phyloP scores from a whole-genome alignment of 345 rosid genomes.

The Corchorus olitorius region DNA sequence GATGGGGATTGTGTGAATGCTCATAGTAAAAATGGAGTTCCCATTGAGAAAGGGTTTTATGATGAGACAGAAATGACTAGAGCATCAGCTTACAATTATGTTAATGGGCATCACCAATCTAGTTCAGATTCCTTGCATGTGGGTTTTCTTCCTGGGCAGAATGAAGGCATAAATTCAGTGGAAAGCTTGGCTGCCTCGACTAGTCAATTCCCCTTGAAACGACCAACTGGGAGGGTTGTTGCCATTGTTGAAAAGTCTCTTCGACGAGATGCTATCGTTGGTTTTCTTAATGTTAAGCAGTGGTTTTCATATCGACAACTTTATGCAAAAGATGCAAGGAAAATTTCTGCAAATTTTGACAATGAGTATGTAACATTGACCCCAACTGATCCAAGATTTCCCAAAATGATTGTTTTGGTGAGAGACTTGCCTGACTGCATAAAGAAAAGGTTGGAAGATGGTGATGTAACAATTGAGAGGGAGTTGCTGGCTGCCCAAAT shows the following conservation, averaged over 20 bases:
- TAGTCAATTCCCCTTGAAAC: constrained; percentile 56
- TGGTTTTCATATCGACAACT: constrained; percentile 52
- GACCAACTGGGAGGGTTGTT: constrained; percentile 86
- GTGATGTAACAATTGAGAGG: constrained; percentile 60
- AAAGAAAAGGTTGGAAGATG: constrained; percentile 59
- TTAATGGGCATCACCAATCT: constrained; percentile 32
- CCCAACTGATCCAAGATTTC: constrained; percentile 72
- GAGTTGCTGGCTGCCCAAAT: constrained; percentile 81
- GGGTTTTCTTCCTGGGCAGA: constrained; percentile 30
- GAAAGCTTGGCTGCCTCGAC: constrained; percentile 57
- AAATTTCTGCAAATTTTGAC: constrained; percentile 38
- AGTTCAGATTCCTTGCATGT: constrained; percentile 29
- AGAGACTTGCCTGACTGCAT: constrained; percentile 61
- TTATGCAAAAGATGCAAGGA: constrained; percentile 36
- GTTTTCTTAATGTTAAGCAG: constrained; percentile 70
- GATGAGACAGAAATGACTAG: constrained; percentile 23
- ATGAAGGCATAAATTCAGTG: constrained; percentile 42
- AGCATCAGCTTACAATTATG: constrained; percentile 19
- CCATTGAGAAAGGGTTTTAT: constrained; percentile 29
- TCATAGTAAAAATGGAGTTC: constrained; percentile 21
- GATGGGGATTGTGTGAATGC: constrained; percentile 29
- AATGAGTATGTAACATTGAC: constrained; percentile 50
- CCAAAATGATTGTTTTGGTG: constrained; percentile 62
- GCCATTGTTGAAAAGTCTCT: constrained; percentile 65
- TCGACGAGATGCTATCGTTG: constrained; percentile 66